A percentile compares a stretch with the other conserved stretches of the same genome.
phyloP scores from a whole-genome alignment of 352 stramenopile genomes.

The Plasmopara viticola region DNA sequence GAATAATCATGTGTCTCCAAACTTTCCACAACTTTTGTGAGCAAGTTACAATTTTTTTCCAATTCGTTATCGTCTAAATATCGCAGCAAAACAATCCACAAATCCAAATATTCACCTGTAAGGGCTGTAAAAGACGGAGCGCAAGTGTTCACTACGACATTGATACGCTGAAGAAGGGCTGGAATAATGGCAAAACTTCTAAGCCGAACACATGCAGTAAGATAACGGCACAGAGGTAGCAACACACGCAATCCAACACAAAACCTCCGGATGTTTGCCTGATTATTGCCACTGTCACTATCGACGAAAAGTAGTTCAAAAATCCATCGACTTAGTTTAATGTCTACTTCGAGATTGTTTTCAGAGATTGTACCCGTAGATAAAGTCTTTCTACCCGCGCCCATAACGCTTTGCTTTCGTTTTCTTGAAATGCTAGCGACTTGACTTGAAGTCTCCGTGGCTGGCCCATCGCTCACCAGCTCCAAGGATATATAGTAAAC shows the following conservation, averaged over 20 bases:
- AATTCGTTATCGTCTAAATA: constrained; percentile 48
- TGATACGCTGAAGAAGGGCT: constrained; percentile 39
- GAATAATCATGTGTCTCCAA: constrained; percentile 31
- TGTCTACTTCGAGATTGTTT: constrained; percentile 15
- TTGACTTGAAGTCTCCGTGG: constrained; percentile 10
- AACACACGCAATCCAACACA: constrained; percentile 34
- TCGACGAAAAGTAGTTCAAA: constrained; percentile 36
- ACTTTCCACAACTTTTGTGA: constrained; percentile 34
- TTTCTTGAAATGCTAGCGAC: constrained; percentile 12
- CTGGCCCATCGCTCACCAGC: constrained; percentile 6
- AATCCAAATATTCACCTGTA: constrained; percentile 33
- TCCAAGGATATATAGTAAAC: constrained; percentile 20
- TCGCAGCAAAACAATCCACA: constrained; percentile 39
- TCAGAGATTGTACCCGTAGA: constrained; percentile 5
- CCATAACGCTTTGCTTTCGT: constrained; percentile 21
- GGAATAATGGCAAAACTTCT: constrained; percentile 38
- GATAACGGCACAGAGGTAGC: constrained; percentile 41
- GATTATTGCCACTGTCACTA: constrained; percentile 22
- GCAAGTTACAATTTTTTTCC: constrained; percentile 31
- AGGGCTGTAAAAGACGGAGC: constrained; percentile 21
- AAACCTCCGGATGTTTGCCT: constrained; percentile 26
- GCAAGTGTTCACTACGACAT: constrained; percentile 36
- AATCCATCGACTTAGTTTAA: constrained; percentile 38
- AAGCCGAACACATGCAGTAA: constrained; percentile 26
- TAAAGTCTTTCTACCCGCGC: background rate